Base-by-base conservation (phyloP, 129 eudicot species). In the Ambrosia artemisiifolia region DNA sequence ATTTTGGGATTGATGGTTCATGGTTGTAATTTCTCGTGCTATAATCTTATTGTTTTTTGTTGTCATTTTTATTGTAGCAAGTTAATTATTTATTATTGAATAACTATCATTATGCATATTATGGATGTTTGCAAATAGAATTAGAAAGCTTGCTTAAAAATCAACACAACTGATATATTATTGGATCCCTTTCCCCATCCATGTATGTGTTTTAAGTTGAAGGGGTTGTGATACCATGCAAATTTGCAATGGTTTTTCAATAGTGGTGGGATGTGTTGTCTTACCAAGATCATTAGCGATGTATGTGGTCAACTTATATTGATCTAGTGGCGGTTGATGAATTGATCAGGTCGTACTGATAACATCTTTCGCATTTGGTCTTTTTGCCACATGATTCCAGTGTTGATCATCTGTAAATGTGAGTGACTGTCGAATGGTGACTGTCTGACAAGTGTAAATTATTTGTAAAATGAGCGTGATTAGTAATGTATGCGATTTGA, bases 181-280 rank as follows among this genome's bases (percentile, higher is more conserved):
- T n/a, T 35, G 49, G 54, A 11, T 18, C 19, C 12, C 24, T 73
- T 49, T 11, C 70, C 42, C 9, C 47, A 11, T 43, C 16, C 34
- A 44, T 55, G 51, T 67, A 59, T 76, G 12, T 53, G 20, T 61
- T 61, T n/a, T 32, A 62, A 3, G 65, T 50, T 49, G 71, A 40
- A 36, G 54, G 63, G 17, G 33, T 69, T 69, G 47, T 76, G 70
- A 69, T 69, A 44, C 24, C 19, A 74, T 34, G 67, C 28, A 24
- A 24, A 24, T 24, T 24, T 24, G 28, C 30, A 16, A 71, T 71
- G 56, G 62, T 62, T 75, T 53, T 14, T 17, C 3, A 19, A 16
- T 32, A n/a, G 59, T 30, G 36, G 66, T 24, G 65, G 68, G 60
- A 60, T 59, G 67, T 61, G 59, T 34, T 62, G 78, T 28, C 72